Evolutionary conservation across 2,329 filamentous ascomycete genomes (phyloP).

Genomic region (Sarocladium oryzae): DNA sequence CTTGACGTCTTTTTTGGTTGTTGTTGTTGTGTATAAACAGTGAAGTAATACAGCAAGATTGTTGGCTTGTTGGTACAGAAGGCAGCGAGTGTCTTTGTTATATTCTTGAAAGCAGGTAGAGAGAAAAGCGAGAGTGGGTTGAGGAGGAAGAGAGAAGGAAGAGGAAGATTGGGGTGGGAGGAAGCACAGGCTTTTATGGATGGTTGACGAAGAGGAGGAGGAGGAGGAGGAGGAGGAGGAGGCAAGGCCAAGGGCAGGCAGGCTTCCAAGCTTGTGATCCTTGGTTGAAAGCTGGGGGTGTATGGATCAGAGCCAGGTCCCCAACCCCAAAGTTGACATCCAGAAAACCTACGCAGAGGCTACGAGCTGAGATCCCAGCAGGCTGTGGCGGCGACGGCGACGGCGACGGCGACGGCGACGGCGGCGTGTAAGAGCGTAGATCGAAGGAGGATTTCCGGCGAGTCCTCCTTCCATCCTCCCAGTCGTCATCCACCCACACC

Average conservation of each 20-base stretch:
- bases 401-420: too few species aligned
- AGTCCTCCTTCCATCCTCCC: not conserved
- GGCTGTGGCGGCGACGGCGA: too few species aligned
- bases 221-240: not conserved
- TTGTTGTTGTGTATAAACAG: conserved; percentile 12
- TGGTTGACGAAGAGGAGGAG: not conserved
- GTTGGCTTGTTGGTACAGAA: conserved; percentile 2
- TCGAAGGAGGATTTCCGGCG: conserved; percentile 1
- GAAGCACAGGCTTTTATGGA: conserved; percentile 6
- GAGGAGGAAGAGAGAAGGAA: not conserved
- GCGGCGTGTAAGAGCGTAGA: conserved; percentile 1
- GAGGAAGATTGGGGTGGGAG: not conserved
- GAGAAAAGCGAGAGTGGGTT: conserved; percentile 12
- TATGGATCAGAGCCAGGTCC: too few species aligned
- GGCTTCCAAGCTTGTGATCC: too few species aligned
- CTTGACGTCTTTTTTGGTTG: conserved; percentile 18
- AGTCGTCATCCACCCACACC: not conserved
- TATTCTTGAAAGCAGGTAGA: not conserved
- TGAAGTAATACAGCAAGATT: conserved; percentile 9
- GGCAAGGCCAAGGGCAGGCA: too few species aligned
- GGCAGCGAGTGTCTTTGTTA: conserved; percentile 12
- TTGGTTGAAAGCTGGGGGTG: too few species aligned
- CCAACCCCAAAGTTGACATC: too few species aligned
- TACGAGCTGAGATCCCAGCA: too few species aligned
- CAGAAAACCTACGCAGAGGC: too few species aligned